Percentiles rank a stretch among this genome's conserved stretches.
Evolutionary conservation across 495 filamentous ascomycete species (phyloP).

Genomic region (Penicillium coprophilum): DNA sequence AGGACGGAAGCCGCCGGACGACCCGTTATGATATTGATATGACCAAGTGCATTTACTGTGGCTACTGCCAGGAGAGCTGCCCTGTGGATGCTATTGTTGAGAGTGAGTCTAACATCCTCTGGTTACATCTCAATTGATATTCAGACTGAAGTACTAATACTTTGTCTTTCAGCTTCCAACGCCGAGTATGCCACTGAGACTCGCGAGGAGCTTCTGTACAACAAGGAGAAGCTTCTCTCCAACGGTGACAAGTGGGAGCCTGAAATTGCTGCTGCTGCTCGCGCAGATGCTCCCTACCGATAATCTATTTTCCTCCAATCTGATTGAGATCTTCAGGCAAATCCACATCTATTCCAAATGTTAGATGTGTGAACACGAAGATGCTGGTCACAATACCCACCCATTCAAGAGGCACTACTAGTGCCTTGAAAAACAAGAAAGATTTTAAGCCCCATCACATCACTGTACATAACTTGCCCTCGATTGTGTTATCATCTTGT

Average conservation of each 20-base stretch:
- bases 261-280: constrained; percentile 85
- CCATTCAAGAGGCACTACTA: constrained; percentile 14
- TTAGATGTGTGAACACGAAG: constrained; percentile 13
- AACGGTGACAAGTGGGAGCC: constrained; percentile 99
- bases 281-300: constrained; percentile 87
- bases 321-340: not conserved
- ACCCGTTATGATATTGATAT: constrained; percentile 99
- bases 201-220: constrained; percentile 94
- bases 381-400: constrained; percentile 12
- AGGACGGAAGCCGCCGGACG: constrained; percentile 89
- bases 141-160: constrained; percentile 21
- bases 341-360: constrained; percentile 1
- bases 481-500: constrained; percentile 35
- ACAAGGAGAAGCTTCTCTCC: constrained; percentile 91
- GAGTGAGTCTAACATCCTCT: constrained; percentile 45
- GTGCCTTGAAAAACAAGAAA: constrained; percentile 27
- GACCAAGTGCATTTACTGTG: constrained; percentile 99
- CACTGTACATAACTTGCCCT: constrained; percentile 40
- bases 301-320: constrained; percentile 40
- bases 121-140: not conserved
- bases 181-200: constrained; percentile 98
- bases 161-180: constrained; percentile 63
- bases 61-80: constrained; percentile 98
- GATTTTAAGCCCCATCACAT: constrained; percentile 26
- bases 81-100: constrained; percentile 98